These are phyloP conservation scores for Durusdinium trenchii DNA, from an alignment of 73 alveolate species.

Conservation along the genomic window DNA sequence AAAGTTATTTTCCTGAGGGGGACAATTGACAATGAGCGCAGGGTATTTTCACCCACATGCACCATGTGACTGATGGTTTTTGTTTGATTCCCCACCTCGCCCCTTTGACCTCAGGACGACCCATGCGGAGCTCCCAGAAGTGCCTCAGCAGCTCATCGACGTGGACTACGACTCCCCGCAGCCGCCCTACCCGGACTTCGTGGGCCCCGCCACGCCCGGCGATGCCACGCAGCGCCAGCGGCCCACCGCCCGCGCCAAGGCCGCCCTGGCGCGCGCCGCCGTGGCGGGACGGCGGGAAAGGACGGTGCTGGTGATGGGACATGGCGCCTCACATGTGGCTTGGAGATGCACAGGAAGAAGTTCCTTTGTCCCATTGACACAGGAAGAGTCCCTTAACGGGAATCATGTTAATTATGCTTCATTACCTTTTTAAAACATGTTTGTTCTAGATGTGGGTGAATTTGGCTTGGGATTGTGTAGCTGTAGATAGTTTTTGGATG, in stretches of 20 bases:
- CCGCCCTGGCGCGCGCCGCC: not conserved
- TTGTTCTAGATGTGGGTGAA: too few relatives aligned
- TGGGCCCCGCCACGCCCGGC: conserved; percentile 71
- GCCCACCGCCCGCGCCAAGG: conserved; percentile 32
- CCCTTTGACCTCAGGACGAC: conserved; percentile 8
- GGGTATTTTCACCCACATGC: too few relatives aligned
- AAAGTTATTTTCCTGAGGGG: too few relatives aligned
- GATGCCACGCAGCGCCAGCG: conserved; percentile 19
- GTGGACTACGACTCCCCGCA: conserved; percentile 46
- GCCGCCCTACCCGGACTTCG: conserved; percentile 71
- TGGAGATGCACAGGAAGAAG: too few relatives aligned
- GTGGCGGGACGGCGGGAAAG: not conserved
- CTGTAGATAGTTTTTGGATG: too few relatives aligned
- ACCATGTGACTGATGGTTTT: too few relatives aligned
- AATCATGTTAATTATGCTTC: too few relatives aligned
- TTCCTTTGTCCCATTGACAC: too few relatives aligned
- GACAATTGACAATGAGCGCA: too few relatives aligned
- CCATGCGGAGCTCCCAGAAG: conserved; percentile 38
- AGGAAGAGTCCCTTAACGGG: too few relatives aligned
- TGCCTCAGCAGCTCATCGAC: conserved; percentile 34
- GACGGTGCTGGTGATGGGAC: conserved; percentile 57
- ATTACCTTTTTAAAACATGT: too few relatives aligned
- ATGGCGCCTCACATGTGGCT: conserved; percentile 70
- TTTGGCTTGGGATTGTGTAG: too few relatives aligned
- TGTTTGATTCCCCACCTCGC: not conserved